Conservation (phyloP, 345 rosid genomes). For the Eutrema japonicum region DNA sequence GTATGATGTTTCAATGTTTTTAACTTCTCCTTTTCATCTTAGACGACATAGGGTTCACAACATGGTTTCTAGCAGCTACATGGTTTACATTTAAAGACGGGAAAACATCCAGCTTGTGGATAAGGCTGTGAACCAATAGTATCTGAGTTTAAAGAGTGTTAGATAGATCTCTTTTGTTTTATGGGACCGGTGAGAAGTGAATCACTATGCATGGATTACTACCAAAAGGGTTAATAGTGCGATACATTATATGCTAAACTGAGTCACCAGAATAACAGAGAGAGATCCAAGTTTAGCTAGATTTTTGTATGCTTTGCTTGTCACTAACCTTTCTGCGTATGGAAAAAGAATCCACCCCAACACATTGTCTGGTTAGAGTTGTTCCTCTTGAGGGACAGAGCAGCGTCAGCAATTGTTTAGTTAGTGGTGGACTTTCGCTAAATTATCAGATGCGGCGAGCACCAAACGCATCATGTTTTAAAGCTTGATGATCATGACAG, state of each 20-base stretch:
- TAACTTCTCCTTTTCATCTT: constrained; percentile 12
- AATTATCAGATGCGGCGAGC: constrained; percentile 47
- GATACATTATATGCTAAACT: constrained; percentile 39
- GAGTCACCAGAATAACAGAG: constrained; percentile 37
- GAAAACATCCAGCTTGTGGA: constrained; percentile 38
- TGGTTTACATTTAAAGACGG: constrained; percentile 8
- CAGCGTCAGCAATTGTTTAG: constrained; percentile 42
- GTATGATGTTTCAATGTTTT: constrained; percentile 12
- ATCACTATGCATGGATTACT: constrained; percentile 44
- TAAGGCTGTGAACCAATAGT: constrained; percentile 39
- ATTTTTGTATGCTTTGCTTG: constrained; percentile 35
- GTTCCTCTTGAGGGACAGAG: constrained; percentile 41
- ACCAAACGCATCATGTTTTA: constrained; percentile 45
- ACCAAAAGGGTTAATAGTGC: constrained; percentile 41
- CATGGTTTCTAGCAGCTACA: constrained; percentile 13
- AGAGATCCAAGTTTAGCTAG: constrained; percentile 25
- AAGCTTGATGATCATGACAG: constrained; percentile 42
- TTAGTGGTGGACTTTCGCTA: constrained; percentile 41
- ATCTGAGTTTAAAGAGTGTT: constrained; percentile 25
- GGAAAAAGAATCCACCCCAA: constrained; percentile 40
- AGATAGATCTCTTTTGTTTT: constrained; percentile 21
- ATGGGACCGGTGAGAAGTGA: constrained; percentile 44
- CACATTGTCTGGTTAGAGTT: constrained; percentile 45
- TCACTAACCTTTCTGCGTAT: constrained; percentile 41
- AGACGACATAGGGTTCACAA: constrained; percentile 7